Base-by-base conservation (phyloP, 208 protist genomes). In the Crithidia fasciculata region DNA sequence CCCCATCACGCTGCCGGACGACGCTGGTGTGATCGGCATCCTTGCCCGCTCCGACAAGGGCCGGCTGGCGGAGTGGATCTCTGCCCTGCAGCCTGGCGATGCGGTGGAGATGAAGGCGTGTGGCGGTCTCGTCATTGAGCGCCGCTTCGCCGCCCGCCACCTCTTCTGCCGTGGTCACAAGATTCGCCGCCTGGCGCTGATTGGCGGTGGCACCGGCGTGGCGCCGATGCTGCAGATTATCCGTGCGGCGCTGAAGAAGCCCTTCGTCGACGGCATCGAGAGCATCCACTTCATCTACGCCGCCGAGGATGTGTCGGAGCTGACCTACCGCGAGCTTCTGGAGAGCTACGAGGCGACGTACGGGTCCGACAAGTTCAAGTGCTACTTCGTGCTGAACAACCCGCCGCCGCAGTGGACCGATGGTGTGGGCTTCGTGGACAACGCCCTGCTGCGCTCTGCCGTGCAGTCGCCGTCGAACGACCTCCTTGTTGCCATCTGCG, bases 211-310 rank as follows among this genome's bases (percentile, higher is more conserved):
- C 56, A 89, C 94, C 47, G 92, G 96, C 67, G 95, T 98, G 73
- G 96, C 94, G 9, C 96, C 96, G 9, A 96, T 97, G 90, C 74
- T 97, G 68, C 96, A 98, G 87, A 84, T 98, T 39, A 88, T 97
- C 50, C 81, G 80, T 44, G 93, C 92, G 10, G 90, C 92, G 36
- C 54, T 95, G 55, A 93, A 93, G 77, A 82, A 82, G 69, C 83
- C 84, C 13, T 87, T 85, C 65, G 70, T 87, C 39, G 78, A 91
- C 76, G 72, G 47, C 47, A 72, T 91, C 9, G 77, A 85, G 41
- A 87, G 78, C 69, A 73, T 91, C 58, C 74, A 83, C 49, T 81
- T 93, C 65, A 85, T 93, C 67, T 93, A 93, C 78, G 85, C 86
- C 55, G 85, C 85, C 55, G 85, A 93, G 77, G 78, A 85, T 44